phyloP scores from a whole-genome alignment of 2,329 filamentous ascomycete genomes.

The Fusarium sterilihyphosum region DNA sequence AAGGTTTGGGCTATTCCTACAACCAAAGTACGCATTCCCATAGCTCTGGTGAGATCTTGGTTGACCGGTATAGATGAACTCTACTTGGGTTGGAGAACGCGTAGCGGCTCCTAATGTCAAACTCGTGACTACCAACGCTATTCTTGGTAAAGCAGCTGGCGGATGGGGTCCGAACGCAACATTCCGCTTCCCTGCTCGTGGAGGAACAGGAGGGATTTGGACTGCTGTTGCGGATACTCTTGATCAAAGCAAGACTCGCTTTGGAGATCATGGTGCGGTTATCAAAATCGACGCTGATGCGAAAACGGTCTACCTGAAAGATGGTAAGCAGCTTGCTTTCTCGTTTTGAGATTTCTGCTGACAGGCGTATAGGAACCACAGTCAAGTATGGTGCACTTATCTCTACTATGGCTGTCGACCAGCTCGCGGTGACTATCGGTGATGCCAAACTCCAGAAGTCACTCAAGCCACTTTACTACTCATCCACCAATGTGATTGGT shows the following conservation, averaged over 20 bases:
- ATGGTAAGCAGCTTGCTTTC: slow-evolving; percentile 76
- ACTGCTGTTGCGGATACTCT: slow-evolving; percentile 94
- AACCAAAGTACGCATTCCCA: slow-evolving; percentile 74
- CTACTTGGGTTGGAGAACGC: slow-evolving; percentile 96
- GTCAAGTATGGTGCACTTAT: slow-evolving; percentile 61
- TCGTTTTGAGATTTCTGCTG: too few species aligned
- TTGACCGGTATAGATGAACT: slow-evolving; percentile 86
- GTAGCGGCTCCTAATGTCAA: slow-evolving; percentile 97
- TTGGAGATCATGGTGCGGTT: slow-evolving; percentile 85
- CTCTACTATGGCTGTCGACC: slow-evolving; percentile 95
- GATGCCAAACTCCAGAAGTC: slow-evolving; percentile 74
- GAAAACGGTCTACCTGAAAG: slow-evolving; percentile 82
- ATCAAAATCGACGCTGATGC: slow-evolving; percentile 85
- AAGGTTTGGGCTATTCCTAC: slow-evolving; percentile 99
- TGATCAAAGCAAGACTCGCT: slow-evolving; percentile 88
- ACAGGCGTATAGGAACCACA: accelerated
- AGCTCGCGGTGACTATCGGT: slow-evolving; percentile 84
- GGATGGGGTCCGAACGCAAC: slow-evolving; percentile 99
- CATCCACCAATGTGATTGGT: slow-evolving; percentile 95
- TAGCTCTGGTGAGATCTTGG: not conserved
- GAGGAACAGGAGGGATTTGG: slow-evolving; percentile 98
- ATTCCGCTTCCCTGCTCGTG: slow-evolving; percentile 95
- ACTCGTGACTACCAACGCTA: slow-evolving; percentile 90
- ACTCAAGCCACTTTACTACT: slow-evolving; percentile 94
- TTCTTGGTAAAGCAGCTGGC: slow-evolving; percentile 93